Conservation (phyloP, 83 land plant species). For the Picea abies region DNA sequence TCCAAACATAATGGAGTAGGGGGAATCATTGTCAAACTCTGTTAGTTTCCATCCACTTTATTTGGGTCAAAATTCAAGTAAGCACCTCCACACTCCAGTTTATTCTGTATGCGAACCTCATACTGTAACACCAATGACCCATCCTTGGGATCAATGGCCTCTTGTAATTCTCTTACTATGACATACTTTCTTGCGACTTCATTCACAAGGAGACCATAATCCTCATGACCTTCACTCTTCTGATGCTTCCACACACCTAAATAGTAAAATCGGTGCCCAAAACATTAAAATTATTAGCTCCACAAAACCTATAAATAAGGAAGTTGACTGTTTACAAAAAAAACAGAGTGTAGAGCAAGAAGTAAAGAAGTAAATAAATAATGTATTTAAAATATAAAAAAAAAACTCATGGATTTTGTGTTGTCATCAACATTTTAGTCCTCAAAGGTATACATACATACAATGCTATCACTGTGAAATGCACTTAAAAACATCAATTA, state of each 20-base stretch:
- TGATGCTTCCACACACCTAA: constrained; percentile 82
- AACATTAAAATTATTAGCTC: too few species aligned
- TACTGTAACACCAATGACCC: constrained; percentile 63
- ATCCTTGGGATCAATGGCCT: constrained; percentile 52
- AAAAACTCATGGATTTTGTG: too few species aligned
- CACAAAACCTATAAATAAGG: too few species aligned
- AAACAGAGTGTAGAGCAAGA: too few species aligned
- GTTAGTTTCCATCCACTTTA: constrained; percentile 64
- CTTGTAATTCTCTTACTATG: constrained; percentile 55
- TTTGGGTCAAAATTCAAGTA: constrained; percentile 75
- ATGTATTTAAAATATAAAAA: too few species aligned
- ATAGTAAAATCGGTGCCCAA: not conserved
- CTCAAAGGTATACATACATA: too few species aligned
- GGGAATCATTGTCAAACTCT: constrained; percentile 71
- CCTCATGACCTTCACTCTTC: constrained; percentile 86
- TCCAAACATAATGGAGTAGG: constrained; percentile 87
- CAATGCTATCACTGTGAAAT: too few species aligned
- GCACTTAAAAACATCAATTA: too few species aligned
- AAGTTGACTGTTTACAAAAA: too few species aligned
- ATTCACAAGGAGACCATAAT: constrained; percentile 80
- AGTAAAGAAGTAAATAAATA: too few species aligned
- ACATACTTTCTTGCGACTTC: constrained; percentile 79
- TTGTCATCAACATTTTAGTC: too few species aligned
- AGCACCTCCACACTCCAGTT: constrained; percentile 88
- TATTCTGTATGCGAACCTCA: constrained; percentile 70